Conservation (phyloP, 2,329 filamentous ascomycete species). For the Westerdykella aurantiaca region DNA sequence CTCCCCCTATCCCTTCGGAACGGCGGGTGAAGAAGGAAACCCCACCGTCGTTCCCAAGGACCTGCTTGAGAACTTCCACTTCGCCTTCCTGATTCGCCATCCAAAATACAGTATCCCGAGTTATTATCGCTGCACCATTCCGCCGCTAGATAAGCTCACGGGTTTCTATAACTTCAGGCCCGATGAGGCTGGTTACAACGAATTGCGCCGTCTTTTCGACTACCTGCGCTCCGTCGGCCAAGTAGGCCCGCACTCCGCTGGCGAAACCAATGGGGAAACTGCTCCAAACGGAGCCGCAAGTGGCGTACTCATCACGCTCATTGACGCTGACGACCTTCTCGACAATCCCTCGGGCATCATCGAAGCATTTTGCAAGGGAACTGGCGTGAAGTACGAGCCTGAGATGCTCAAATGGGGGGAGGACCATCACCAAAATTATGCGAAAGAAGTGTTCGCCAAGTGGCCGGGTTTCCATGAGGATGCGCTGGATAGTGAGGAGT, state of each 20-base stretch:
- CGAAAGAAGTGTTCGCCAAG: conserved; percentile 79
- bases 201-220: conserved; percentile 82
- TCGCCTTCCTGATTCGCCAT: conserved; percentile 94
- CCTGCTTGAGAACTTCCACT: conserved; percentile 76
- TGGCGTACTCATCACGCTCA: conserved; percentile 66
- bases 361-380: conserved; percentile 71
- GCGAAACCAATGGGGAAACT: conserved; percentile 24
- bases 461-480: conserved; percentile 98
- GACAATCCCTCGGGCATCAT: conserved; percentile 75
- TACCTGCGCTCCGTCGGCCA: conserved; percentile 65
- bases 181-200: conserved; percentile 81
- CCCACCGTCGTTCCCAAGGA: conserved; percentile 76
- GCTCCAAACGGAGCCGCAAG: conserved; percentile 30
- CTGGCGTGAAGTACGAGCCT: conserved; percentile 68
- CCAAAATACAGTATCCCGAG: conserved; percentile 88
- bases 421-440: conserved; percentile 62
- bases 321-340: conserved; percentile 91
- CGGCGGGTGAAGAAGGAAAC: conserved; percentile 61
- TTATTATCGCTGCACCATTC: conserved; percentile 89
- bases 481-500: conserved; percentile 72
- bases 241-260: conserved; percentile 62
- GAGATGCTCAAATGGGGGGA: conserved; percentile 82
- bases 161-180: conserved; percentile 85
- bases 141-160: conserved; percentile 74
- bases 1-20: conserved; percentile 54